A percentile compares a stretch with the other conserved stretches of the same genome.
These are phyloP conservation scores for Cardamine resedifolia DNA, from an alignment of 345 rosid species.

Conservation along the genomic window DNA sequence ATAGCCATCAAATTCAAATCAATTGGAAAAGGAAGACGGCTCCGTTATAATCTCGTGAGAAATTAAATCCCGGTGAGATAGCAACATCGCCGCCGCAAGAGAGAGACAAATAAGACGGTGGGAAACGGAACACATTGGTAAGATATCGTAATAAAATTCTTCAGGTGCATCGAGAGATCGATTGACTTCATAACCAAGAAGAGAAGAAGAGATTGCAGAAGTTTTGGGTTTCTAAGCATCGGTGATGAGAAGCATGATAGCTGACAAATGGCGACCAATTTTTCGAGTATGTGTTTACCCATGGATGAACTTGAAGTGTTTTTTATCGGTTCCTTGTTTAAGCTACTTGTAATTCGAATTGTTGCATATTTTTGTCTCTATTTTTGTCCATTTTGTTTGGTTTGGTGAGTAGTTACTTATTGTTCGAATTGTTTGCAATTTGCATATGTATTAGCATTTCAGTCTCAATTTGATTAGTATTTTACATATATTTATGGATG, in stretches of 20 bases:
- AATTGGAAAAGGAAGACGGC: slow-evolving; percentile 14
- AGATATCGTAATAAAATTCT: slow-evolving; percentile 55
- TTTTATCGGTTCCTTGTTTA: too few species aligned
- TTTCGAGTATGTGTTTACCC: too few species aligned
- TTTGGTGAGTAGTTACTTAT: too few species aligned
- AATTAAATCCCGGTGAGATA: slow-evolving; percentile 1
- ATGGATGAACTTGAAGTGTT: too few species aligned
- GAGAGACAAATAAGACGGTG: slow-evolving; percentile 33
- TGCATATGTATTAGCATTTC: too few species aligned
- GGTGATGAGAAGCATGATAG: slow-evolving; percentile 30
- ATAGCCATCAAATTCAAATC: neutral
- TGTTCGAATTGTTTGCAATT: too few species aligned
- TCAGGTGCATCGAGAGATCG: slow-evolving; percentile 59
- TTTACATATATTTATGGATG: too few species aligned
- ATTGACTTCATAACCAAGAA: neutral
- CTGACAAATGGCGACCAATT: slow-evolving; percentile 23
- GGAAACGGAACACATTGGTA: slow-evolving; percentile 29
- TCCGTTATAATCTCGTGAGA: neutral
- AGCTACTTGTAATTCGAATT: too few species aligned
- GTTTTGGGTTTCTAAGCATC: slow-evolving; percentile 1
- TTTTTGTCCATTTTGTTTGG: too few species aligned
- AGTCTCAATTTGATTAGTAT: too few species aligned
- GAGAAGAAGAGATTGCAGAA: slow-evolving; percentile 14
- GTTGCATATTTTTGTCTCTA: too few species aligned
- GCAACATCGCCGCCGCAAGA: slow-evolving; percentile 32